These are phyloP conservation scores for Puccinia coronata DNA, from an alignment of 1,284 basidiomycete species.

Conservation along the genomic window DNA sequence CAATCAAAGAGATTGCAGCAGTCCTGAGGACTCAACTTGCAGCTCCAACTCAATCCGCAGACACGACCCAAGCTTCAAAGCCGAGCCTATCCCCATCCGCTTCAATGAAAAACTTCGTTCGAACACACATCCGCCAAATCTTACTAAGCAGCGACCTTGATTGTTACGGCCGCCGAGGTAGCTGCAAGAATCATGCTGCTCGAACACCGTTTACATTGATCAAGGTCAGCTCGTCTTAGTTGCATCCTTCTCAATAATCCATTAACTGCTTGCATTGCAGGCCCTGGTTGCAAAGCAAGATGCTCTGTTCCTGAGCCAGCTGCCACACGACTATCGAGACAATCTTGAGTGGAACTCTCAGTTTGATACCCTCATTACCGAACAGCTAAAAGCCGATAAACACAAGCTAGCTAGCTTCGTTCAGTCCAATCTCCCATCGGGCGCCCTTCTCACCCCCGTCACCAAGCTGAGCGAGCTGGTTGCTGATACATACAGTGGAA, in stretches of 20 bases:
- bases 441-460: neutral
- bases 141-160: neutral
- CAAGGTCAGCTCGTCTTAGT: neutral
- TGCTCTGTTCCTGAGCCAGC: neutral
- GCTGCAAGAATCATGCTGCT: neutral
- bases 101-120: neutral
- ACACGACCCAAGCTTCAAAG: no score
- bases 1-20: no score
- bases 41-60: no score
- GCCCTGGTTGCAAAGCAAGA: neutral
- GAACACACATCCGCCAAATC: neutral
- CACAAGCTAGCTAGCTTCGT: neutral
- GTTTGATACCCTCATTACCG: neutral
- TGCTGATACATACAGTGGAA: neutral
- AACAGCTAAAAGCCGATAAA: neutral
- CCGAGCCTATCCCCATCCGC: no score
- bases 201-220: neutral
- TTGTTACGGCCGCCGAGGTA: neutral
- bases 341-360: neutral
- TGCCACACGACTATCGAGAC: neutral
- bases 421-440: neutral
- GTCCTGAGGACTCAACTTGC: no score
- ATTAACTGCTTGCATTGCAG: neutral
- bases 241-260: neutral
- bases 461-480: neutral